Percentiles rank a stretch among this genome's conserved stretches.
Conservation (phyloP, 106 monocot species). For the Vanilla planifolia region DNA sequence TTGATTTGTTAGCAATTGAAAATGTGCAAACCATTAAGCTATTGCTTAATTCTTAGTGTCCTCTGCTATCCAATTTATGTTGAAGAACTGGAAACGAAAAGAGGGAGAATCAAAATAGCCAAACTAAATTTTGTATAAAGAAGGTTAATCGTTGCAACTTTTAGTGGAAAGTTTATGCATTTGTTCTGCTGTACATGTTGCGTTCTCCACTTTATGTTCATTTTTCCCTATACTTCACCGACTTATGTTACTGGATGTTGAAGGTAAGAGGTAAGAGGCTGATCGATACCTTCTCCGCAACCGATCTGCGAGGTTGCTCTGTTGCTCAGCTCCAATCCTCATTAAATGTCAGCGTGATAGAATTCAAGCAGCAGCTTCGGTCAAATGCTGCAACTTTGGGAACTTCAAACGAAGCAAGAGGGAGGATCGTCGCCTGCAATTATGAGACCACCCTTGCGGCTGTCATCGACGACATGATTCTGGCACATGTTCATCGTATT, state of each 20-base stretch:
- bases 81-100: too few relatives aligned
- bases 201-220: too few relatives aligned
- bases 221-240: too few relatives aligned
- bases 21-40: too few relatives aligned
- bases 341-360: slow-evolving; percentile 25
- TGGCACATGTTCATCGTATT: slow-evolving; percentile 48
- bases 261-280: slow-evolving; percentile 57
- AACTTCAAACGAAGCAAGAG: neutral
- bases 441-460: slow-evolving; percentile 32
- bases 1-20: too few relatives aligned
- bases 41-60: too few relatives aligned
- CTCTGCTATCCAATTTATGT: too few relatives aligned
- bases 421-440: slow-evolving; percentile 36
- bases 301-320: slow-evolving; percentile 47
- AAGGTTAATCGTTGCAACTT: too few relatives aligned
- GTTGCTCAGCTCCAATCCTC: slow-evolving; percentile 32
- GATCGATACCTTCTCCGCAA: slow-evolving; percentile 55
- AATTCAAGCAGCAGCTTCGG: slow-evolving; percentile 41
- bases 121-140: too few relatives aligned
- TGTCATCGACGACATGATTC: slow-evolving; percentile 33
- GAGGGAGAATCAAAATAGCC: too few relatives aligned
- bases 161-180: too few relatives aligned
- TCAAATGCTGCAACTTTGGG: neutral
- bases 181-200: too few relatives aligned
- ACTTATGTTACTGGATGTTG: neutral